Base-by-base conservation (phyloP, 129 eudicot genomes). In the Heracleum sosnowskyi region DNA sequence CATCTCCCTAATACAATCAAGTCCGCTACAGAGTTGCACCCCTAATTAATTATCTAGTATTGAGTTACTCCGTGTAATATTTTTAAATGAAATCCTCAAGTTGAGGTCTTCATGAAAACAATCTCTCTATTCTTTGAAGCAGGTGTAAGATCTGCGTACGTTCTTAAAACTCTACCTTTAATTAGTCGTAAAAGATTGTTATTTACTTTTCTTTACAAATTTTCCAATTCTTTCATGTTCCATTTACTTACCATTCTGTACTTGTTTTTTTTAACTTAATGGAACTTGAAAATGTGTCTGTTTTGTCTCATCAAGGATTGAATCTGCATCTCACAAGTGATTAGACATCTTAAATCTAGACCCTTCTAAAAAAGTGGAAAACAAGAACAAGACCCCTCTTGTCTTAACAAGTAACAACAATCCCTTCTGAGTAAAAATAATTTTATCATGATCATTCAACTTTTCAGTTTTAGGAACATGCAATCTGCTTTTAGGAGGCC, bases 291-390 rank as follows among this genome's bases (percentile, higher is more conserved):
- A 17, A 73, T 74, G 46, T 33, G 34, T 74, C 24, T 60, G 47
- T 77, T 78, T 77, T 82, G 34, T 82, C 81, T 78, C 85, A 82
- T 42, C 28, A 40, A 77, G 78, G 55, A 46, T 62, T 36, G 75
- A 7, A 73, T 20, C 60, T 78, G 36, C 64, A 41, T 17, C 35
- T 28, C 26, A 42, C 15, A 45, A 44, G 39, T 68, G 55, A 51
- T 35, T 16, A 79, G 57, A 42, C 69, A 79, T 74, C n/a, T n/a
- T n/a, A n/a, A n/a, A n/a, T n/a, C 39, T 35, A 76, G 82, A 51
- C 51, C 75, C 82, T 39, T 49, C 0, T 51, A 24, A n/a, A 15
- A 22, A 49, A n/a, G 31, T 72, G 74, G 73, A 7, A 53, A 70
- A 20, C 60, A 74, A 44, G 34, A 36, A 42, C 51, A 45, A 45